Evolutionary conservation across 1,139 yeast genomes (phyloP), one percentile per base, ranked within the genome.

Genomic region (Hanseniaspora gamundiae): DNA sequence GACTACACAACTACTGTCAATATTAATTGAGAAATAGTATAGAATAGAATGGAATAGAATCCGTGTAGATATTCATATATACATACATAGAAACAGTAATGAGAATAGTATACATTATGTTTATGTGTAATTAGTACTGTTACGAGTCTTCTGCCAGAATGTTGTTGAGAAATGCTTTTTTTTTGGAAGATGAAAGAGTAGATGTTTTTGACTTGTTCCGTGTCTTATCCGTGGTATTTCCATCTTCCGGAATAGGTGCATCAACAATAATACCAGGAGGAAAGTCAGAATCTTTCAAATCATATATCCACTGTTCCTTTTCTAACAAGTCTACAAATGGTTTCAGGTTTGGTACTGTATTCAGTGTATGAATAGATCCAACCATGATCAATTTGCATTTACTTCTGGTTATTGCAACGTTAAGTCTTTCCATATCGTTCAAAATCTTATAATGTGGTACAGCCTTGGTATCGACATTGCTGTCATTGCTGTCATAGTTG

Each of bases 391-490:
- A 71, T 61, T 93, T 93, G 14, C 82, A 72, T 58, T 77, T 80
- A 0, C 98, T 93, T 49, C 99, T 70, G 0, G 98, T 91, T 55
- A 93, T 78, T 0, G 97, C 94, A 35, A 93, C 98, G 61, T 91
- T 91, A 42, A 93, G 73, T 49, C 98, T 71, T 51, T 97, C 70
- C 91, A 96, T 82, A 55, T 91, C 98, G 49, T 74, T 76, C 35
- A 91, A 65, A 43, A 91, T 67, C 36, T 83, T 85, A 1, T 98
- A 97, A 1, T 83, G 78, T 44, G 69, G 70, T 13, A 70, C 68
- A 14, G 13, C 22, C 6, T n/a, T 14, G 27, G 11, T 13, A 3
- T 30, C 24, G 11, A 28, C 19, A 28, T 40, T 8, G 10, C 3
- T 17, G n/a, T 36, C 21, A 14, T 36, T 9, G 6, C 3, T 22